Evolutionary conservation across 208 protist species (phyloP), one percentile per base, ranked within the genome.

Genomic region (Trypanosoma avium): DNA sequence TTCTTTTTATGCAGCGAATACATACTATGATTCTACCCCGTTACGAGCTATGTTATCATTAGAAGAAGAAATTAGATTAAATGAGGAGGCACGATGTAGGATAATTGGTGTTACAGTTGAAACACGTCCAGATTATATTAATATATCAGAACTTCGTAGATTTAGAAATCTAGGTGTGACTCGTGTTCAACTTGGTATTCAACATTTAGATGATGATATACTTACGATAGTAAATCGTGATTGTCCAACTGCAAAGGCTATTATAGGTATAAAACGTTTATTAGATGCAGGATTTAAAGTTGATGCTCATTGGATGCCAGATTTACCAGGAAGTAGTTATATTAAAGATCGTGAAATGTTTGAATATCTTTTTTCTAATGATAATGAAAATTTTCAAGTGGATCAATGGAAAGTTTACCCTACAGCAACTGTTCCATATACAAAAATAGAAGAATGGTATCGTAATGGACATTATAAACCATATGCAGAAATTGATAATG

Each of bases 331-430:
- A 59, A 97, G 97, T 66, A 97, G 86, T 52, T 90, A 97, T 56
- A 93, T 97, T 53, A 85, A 98, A 58, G 98, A 99, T 75, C 73
- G 96, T 22, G 87, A 94, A 60, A 89, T 97, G 60, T 99, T 99
- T 65, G 67, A 94, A 56, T 83, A 70, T 52, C 83, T 96, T 36
- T 82, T 93, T 56, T 90, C 84, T 1, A 2, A 21, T 7, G 86
- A 96, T 21, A 94, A 96, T 61, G 95, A 98, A 54, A 78, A 63
- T 19, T 99, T 99, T 64, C 92, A 99, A 64, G 88, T 97, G 17
- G 99, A 99, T 67, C 98, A 99, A 56, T 94, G 99, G 70, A 99
- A 99, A 76, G 81, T 99, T 4, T 99, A 99, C 82, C 98, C 99
- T 29, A 99, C 97, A 2, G 86, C 99, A 2, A 99, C 99, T 6